These are phyloP conservation scores for Moesziomyces sp. DNA, from an alignment of 1,284 basidiomycete species.

Conservation along the genomic window DNA sequence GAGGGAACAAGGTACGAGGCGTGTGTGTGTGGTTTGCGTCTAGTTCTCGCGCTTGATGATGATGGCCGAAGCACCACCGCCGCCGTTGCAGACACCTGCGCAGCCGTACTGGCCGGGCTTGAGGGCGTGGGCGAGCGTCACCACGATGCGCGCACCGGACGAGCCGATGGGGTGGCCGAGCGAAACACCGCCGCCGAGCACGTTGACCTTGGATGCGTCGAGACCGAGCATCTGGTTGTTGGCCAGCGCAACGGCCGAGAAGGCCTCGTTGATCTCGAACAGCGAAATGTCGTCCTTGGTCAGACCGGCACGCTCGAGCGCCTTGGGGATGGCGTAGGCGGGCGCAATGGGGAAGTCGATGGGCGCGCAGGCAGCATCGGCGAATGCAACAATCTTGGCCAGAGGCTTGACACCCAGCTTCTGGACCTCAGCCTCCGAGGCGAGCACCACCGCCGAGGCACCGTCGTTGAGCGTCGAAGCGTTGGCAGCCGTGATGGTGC, in stretches of 20 bases:
- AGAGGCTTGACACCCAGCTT: constrained; percentile 68
- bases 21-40: not conserved
- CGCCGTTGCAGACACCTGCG: constrained; percentile 91
- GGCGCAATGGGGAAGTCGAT: constrained; percentile 98
- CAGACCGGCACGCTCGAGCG: constrained; percentile 87
- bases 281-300: constrained; percentile 84
- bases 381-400: constrained; percentile 75
- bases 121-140: constrained; percentile 89
- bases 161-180: constrained; percentile 80
- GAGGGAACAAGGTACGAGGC: too few relatives aligned
- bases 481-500: constrained; percentile 70
- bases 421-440: constrained; percentile 60
- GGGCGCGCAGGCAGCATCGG: constrained; percentile 94
- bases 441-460: constrained; percentile 69
- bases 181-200: constrained; percentile 76
- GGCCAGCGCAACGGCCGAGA: constrained; percentile 68
- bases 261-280: constrained; percentile 89
- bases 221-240: constrained; percentile 68
- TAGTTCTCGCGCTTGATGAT: constrained; percentile 57
- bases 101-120: constrained; percentile 96
- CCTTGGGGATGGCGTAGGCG: constrained; percentile 87
- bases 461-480: constrained; percentile 70
- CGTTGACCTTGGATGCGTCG: constrained; percentile 88
- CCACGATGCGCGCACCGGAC: constrained; percentile 93
- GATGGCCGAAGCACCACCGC: constrained; percentile 60